A percentile compares a stretch with the other conserved stretches of the same genome.
phyloP scores from a whole-genome alignment of 1,284 basidiomycete species.

The Malassezia globosa region DNA sequence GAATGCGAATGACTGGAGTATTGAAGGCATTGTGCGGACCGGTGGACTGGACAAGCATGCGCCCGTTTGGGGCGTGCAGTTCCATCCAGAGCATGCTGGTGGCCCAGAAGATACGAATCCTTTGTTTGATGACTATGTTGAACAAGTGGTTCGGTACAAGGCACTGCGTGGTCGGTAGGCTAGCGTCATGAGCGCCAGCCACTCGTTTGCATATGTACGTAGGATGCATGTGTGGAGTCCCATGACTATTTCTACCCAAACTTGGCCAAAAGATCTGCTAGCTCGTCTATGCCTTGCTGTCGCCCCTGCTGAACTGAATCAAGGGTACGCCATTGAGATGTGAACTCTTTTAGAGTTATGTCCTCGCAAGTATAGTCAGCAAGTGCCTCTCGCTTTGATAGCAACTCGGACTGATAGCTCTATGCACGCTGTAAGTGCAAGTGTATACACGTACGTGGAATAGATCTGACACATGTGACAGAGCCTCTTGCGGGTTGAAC shows the following conservation, averaged over 20 bases:
- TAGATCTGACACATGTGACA: conserved; percentile 27
- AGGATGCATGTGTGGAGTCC: not conserved
- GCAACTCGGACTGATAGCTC: conserved; percentile 37
- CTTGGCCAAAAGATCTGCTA: conserved; percentile 35
- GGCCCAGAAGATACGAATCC: conserved; percentile 44
- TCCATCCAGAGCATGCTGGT: conserved; percentile 45
- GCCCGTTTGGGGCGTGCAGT: conserved; percentile 44
- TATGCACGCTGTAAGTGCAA: conserved; percentile 15
- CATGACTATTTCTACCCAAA: conserved; percentile 17
- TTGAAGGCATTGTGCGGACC: conserved; percentile 41
- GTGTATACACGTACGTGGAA: conserved; percentile 30
- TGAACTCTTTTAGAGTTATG: conserved; percentile 23
- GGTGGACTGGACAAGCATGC: conserved; percentile 16
- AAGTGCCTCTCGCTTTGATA: conserved; percentile 32
- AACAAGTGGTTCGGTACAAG: conserved; percentile 37
- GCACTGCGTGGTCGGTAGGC: conserved; percentile 16
- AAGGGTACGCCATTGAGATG: conserved; percentile 22
- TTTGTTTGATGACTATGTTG: conserved; percentile 43
- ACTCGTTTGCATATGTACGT: too few species aligned
- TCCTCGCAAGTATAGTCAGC: conserved; percentile 43
- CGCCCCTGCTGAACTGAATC: conserved; percentile 27
- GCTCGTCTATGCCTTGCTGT: conserved; percentile 38
- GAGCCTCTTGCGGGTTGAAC: conserved; percentile 33
- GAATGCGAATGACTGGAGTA: conserved; percentile 44
- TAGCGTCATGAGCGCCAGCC: too few species aligned